Conservation (phyloP, 805 yeast species). For the Vanderwaltozyma yarrowii region DNA sequence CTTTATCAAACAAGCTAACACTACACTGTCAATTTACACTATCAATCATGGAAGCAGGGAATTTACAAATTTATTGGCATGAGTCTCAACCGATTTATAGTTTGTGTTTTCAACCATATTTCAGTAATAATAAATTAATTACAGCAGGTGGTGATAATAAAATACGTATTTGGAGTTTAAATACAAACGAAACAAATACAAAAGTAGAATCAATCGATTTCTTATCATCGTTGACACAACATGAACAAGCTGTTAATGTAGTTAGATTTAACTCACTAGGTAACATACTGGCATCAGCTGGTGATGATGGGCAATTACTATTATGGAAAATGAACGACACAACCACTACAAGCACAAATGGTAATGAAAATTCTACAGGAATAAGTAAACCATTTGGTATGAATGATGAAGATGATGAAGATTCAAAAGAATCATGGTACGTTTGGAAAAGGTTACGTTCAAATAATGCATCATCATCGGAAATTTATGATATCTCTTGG, state of each 20-base stretch:
- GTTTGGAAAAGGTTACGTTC: slow-evolving; percentile 35
- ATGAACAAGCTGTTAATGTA: slow-evolving; percentile 89
- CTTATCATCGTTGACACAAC: slow-evolving; percentile 71
- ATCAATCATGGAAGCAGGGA: slow-evolving; percentile 10
- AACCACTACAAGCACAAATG: slow-evolving; percentile 35
- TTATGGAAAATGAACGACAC: slow-evolving; percentile 61
- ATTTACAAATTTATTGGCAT: slow-evolving; percentile 32
- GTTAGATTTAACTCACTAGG: slow-evolving; percentile 72
- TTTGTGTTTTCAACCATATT: slow-evolving; percentile 46
- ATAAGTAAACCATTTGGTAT: background rate
- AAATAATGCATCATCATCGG: slow-evolving; percentile 43
- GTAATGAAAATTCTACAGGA: background rate
- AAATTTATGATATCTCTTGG: slow-evolving; percentile 89
- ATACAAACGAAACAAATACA: slow-evolving; percentile 12
- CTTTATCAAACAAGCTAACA: too few species aligned
- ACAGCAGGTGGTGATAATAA: slow-evolving; percentile 95
- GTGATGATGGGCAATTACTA: slow-evolving; percentile 87
- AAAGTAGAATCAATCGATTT: slow-evolving; percentile 50
- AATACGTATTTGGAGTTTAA: slow-evolving; percentile 49
- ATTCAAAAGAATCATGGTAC: slow-evolving; percentile 64
- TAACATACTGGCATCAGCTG: slow-evolving; percentile 70
- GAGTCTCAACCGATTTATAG: slow-evolving; percentile 67
- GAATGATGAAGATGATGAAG: slow-evolving; percentile 20
- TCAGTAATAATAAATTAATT: slow-evolving; percentile 34
- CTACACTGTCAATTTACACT: too few species aligned